A percentile compares a stretch with the other conserved stretches of the same genome.
Evolutionary conservation across 352 stramenopile genomes (phyloP).

Genomic region (Phytophthora hybrid): DNA sequence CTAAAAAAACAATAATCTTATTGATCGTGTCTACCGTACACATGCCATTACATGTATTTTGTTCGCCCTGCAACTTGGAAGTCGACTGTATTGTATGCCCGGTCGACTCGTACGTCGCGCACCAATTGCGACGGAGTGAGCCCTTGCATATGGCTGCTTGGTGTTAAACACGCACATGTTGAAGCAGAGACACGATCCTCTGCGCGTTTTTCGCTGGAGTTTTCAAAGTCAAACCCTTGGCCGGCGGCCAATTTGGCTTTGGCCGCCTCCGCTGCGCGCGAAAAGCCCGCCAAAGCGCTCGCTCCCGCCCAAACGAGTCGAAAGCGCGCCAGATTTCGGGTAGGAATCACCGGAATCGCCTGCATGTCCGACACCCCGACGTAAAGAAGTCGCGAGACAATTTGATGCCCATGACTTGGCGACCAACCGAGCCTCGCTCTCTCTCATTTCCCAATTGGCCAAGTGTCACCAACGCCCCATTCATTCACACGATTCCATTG

Average conservation of each 20-base stretch:
- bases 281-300: slow-evolving; percentile 11
- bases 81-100: no score
- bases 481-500: slow-evolving; percentile 1
- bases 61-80: no score
- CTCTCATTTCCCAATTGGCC: slow-evolving; percentile 27
- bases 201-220: slow-evolving; percentile 21
- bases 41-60: no score
- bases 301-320: slow-evolving; percentile 5
- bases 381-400: slow-evolving; percentile 28
- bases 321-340: slow-evolving; percentile 24
- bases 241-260: no score
- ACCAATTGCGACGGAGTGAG: not conserved
- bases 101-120: not conserved
- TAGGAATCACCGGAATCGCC: slow-evolving; percentile 16
- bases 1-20: no score
- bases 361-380: slow-evolving; percentile 22
- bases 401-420: slow-evolving; percentile 9
- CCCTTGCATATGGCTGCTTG: slow-evolving; percentile 20
- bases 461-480: slow-evolving; percentile 18
- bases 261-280: not conserved
- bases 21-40: no score
- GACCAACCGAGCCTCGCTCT: slow-evolving; percentile 1
- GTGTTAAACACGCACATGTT: slow-evolving; percentile 32
- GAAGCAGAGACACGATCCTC: slow-evolving; percentile 30
- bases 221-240: slow-evolving; percentile 27